phyloP scores from a whole-genome alignment of 306 rosid genomes.

The Styphnolobium japonicum region DNA sequence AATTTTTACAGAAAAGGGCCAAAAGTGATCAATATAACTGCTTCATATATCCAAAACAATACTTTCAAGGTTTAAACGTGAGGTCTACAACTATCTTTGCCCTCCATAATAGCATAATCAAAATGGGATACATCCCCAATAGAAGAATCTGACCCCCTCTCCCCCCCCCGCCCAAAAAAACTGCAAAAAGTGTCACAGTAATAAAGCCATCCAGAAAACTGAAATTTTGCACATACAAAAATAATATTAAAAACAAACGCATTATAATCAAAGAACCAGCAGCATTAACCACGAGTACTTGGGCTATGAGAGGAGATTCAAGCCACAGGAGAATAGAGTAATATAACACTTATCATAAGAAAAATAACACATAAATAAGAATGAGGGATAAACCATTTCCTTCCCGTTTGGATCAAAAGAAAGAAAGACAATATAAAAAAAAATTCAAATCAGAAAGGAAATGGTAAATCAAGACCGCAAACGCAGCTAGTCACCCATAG shows the following conservation, averaged over 20 bases:
- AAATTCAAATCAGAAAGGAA: too few species aligned
- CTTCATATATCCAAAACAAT: background rate
- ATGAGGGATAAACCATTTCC: too few species aligned
- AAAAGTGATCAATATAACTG: background rate
- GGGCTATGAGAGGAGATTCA: background rate
- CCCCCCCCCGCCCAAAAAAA: background rate
- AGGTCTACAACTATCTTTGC: conserved; percentile 21
- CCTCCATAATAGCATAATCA: conserved; percentile 1
- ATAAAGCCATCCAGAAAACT: background rate
- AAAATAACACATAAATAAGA: too few species aligned
- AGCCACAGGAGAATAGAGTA: background rate
- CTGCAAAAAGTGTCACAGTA: background rate
- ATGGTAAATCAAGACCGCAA: too few species aligned
- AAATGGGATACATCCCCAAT: background rate
- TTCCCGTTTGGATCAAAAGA: too few species aligned
- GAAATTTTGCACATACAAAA: background rate
- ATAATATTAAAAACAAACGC: background rate
- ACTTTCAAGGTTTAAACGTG: conserved; percentile 39
- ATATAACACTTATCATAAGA: background rate
- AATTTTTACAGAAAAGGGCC: too few species aligned
- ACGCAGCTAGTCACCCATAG: too few species aligned
- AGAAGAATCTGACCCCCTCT: conserved; percentile 27
- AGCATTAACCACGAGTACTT: background rate
- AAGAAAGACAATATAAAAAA: too few species aligned
- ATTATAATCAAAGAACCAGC: background rate